Evolutionary conservation across 83 land plant species (phyloP).

Genomic region (Larix sibirica): DNA sequence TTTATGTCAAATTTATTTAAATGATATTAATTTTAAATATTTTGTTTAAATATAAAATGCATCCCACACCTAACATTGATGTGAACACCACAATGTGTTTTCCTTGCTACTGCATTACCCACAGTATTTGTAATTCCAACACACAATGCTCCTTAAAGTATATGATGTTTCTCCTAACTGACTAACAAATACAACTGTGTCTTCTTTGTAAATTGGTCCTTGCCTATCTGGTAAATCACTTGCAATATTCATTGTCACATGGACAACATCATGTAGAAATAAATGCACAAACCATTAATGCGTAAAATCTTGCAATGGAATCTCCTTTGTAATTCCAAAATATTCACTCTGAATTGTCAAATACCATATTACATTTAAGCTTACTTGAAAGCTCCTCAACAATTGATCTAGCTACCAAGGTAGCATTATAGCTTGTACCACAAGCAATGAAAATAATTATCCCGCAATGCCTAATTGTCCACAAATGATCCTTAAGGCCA

Average conservation of each 20-base stretch:
- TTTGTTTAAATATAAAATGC: too few species aligned
- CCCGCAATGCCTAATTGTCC: conserved; percentile 88
- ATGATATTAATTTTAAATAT: too few species aligned
- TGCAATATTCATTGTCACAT: conserved; percentile 74
- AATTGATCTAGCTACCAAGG: conserved; percentile 89
- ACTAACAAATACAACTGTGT: conserved; percentile 94
- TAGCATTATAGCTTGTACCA: conserved; percentile 94
- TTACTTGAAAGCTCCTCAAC: conserved; percentile 80
- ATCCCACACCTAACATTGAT: conserved; percentile 98
- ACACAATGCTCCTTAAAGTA: conserved; percentile 22
- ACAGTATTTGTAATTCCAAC: too few species aligned
- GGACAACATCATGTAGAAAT: conserved; percentile 46
- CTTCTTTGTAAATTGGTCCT: conserved; percentile 56
- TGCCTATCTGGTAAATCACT: too few species aligned
- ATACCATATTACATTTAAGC: not conserved
- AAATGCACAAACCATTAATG: not conserved
- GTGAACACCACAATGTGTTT: conserved; percentile 87
- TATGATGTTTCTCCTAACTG: conserved; percentile 40
- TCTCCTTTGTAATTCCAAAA: not conserved
- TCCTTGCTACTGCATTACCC: too few species aligned
- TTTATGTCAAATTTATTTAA: too few species aligned
- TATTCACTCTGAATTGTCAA: not conserved
- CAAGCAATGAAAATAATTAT: conserved; percentile 94
- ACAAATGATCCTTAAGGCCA: conserved; percentile 90
- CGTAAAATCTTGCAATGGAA: not conserved